Base-by-base conservation (phyloP, 176 grass and related monocot genomes). In the Aegilops longissima region DNA sequence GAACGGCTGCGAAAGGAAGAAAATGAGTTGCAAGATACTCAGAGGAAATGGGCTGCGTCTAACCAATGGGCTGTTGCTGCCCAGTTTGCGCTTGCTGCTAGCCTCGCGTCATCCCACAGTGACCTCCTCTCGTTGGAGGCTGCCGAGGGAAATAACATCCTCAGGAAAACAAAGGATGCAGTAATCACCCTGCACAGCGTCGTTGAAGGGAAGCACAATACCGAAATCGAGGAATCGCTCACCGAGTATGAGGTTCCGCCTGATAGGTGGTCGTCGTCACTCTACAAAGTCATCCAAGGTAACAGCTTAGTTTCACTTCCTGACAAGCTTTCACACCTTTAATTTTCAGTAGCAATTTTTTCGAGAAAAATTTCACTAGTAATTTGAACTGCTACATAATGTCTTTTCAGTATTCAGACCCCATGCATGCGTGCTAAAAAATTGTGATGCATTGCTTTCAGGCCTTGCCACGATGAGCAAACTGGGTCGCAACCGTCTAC, bases 201-300 rank as follows among this genome's bases (percentile, higher is more conserved):
- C 76, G 77, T 99, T 34, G 90, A 94, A 93, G 94, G 97, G 70
- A 93, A 93, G 84, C 94, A 92, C 85, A 84, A 94, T 7, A 86
- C 27, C 4, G 94, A 99, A 89, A 99, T 99, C 9, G 89, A 96
- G 14, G 97, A 96, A 68, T 83, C 92, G 58, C 87, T 99, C 58
- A 73, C 73, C 61, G 88, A 91, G 40, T 90, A 88, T 70, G 66
- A 96, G 61, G 87, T 96, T 76, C 90, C 90, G 54, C 54, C 80
- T 84, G 92, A 94, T 44, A 85, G 94, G 80, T 99, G 97, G 97
- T 99, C 90, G 97, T 96, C 97, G 21, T 94, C 97, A 49, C 90
- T 99, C 65, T 99, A 96, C 90, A 99, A 87, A 91, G 85, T 99
- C 38, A 81, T 99, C 14, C 92, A 99, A 99, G 94, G 97, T 99